Base-by-base conservation (phyloP, 164 flowering plant species). In the Chimonanthus salicifolius region DNA sequence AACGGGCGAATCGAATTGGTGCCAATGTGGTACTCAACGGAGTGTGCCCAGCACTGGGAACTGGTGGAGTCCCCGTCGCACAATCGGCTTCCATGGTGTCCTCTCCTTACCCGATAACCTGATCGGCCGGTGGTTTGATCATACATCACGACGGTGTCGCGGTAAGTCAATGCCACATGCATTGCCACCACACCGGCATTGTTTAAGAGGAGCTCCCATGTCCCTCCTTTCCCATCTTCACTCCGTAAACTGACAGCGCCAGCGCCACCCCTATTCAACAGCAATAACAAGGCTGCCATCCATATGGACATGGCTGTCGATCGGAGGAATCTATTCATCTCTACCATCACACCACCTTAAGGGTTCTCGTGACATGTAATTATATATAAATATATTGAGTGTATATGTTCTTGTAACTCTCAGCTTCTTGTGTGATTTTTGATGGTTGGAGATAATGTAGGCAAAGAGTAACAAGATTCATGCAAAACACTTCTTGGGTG, bases 131-230 rank as follows among this genome's bases (percentile, higher is more conserved):
- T 49, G 0, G 83, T 87, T 73, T 82, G 92, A 50, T 92, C 97
- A 63, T 87, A 86, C 63, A 92, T 78, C 1, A 92, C 9, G 18
- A 90, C 92, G 2, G 87, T 90, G 82, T 87, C 80, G 44, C 64
- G 74, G 76, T 82, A 84, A 7, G 92, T 88, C 58, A 92, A 58
- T 1, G 86, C 87, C 94, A 88, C 90, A 81, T 92, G 94, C 93
- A 90, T 89, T 20, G 86, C 92, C 15, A 85, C 88, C 5, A 92
- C 90, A 4, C 97, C 97, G 3, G 83, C 73, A 83, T 74, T 89
- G 70, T 85, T 77, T 3, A 80, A 50, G 60, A 92, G 87, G 5
- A 89, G 78, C 67, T 85, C 76, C 97, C 97, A 92, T 33, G 47
- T 54, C 11, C 94, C 91, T 67, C 72, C 47, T 13, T 45, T 79